Evolutionary conservation across 2,329 filamentous ascomycete genomes (phyloP), one percentile per base, ranked within the genome.

Genomic region (Blastomyces parvus): DNA sequence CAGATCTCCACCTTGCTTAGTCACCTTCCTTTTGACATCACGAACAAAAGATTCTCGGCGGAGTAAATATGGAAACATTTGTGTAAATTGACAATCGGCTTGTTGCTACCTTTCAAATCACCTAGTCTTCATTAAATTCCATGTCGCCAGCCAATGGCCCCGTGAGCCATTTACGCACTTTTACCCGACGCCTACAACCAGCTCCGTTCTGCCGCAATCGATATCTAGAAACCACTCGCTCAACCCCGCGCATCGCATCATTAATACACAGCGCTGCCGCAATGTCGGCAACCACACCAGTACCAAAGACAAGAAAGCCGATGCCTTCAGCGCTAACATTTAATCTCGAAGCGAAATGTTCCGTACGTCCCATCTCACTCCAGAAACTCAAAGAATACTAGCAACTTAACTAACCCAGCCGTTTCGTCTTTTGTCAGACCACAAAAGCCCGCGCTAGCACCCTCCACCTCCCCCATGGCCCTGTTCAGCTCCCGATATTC

Each of bases 391-490:
- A 56, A 19, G n/a, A 38, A 19, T 8, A 22, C 14, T 5, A 30
- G 17, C 22, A 30, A 52, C 22, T 4, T 30, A 40, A 17, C 55
- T 25, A 27, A 58, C 36, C 11, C 13, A 6, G 13, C 9, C 5
- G 5, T 7, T 42, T 25, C 3, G 3, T 13, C 38, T 7, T 38
- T 6, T 38, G 59, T 40, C 66, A 55, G 93, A 95, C 91, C 59
- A 97, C 93, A 13, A 91, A 93, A 81, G 94, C 94, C 33, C 89
- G 94, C 69, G 94, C 94, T 59, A 94, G 94, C 61, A 86, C 86
- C 64, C 82, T 99, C 62, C 88, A 87, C 58, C 86, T 99, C 33
- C 93, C 94, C 60, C 95, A 99, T 85, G 94, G 94, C 64, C 83
- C 88, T 1, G 92, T 99, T 33, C 85, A 89, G 70, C 84, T 97